Base-by-base conservation (phyloP, 73 alveolate species). In the Effrenium voratum region DNA sequence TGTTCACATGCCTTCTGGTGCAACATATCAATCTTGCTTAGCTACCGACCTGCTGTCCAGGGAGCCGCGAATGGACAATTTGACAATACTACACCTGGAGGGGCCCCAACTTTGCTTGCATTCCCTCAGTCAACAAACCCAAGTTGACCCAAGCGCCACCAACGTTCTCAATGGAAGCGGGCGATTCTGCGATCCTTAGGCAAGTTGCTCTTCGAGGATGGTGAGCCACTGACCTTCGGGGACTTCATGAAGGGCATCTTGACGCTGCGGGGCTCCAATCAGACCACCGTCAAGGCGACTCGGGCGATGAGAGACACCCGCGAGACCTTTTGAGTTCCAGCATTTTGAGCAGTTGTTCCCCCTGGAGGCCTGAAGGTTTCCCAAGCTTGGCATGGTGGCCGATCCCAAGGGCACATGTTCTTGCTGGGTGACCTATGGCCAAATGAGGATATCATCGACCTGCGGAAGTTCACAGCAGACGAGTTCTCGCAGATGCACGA, bases 241-340 rank as follows among this genome's bases (percentile, higher is more conserved):
- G 97, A 90, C 49, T 90, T 90, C 97, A 90, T 90, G 97, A 34
- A 55, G n/a, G 97, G 97, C 5, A 90, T 90, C 26, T 87, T 90
- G 28, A 90, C 97, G 15, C 75, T 90, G 76, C 97, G 97, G 38
- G 97, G 97, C 28, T 90, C 97, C 44, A 90, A 90, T 70, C 88
- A 66, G 79, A 90, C 97, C 24, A 90, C 97, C n/a, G 97, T 90
- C 88, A 90, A 90, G 97, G 92, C 47, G 73, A 36, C 47, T 5
- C n/a, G 28, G 40, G 13, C 47, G 12, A 36, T 26, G 49, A 70
- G 47, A 70, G 10, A 34, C 12, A 30, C 32, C 28, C 28, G 38
- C 82, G 16, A 30, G 28, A 57, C 28, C 72, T 57, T 57, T 22
- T 0, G 28, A 30, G 72, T 57, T 57, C 28, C 72, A 57, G 72